Evolutionary conservation across 768 basidiomycete genomes (phyloP).

Genomic region (Clitopilus hobsonii): DNA sequence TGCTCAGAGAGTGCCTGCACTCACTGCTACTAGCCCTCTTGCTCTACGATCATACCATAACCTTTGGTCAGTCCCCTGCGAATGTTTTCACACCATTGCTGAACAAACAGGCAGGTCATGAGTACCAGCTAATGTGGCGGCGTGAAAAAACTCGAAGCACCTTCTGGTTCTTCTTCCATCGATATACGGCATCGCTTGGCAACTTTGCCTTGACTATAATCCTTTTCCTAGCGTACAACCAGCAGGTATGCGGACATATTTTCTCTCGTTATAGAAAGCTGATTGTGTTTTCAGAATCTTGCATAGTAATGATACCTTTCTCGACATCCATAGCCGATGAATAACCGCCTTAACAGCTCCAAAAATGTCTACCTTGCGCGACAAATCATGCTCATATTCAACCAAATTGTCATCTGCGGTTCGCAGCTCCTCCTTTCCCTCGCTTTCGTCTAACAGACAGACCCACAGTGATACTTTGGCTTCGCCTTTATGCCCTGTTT

Average conservation of each 20-base stretch:
- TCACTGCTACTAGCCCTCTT: conserved; percentile 23
- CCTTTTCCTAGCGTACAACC: conserved; percentile 21
- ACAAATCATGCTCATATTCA: conserved; percentile 35
- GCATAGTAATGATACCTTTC: no score
- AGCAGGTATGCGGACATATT: conserved; percentile 19
- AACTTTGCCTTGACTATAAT: conserved; percentile 25
- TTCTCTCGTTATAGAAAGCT: no score
- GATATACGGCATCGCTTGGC: conserved; percentile 41
- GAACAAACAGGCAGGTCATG: conserved; percentile 22
- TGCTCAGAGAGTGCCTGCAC: neutral
- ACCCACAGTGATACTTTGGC: conserved; percentile 33
- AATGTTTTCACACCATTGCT: neutral
- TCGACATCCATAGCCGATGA: neutral
- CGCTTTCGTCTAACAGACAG: neutral
- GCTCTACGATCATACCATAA: conserved; percentile 35
- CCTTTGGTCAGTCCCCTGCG: conserved; percentile 21
- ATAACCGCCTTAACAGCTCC: neutral
- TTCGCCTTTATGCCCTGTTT: conserved; percentile 49
- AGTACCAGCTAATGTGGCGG: conserved; percentile 41
- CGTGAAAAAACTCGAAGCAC: conserved; percentile 31
- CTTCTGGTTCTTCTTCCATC: conserved; percentile 43
- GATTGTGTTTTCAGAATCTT: no score
- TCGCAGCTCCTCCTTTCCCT: conserved; percentile 10
- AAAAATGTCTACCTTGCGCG: conserved; percentile 15
- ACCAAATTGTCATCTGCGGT: conserved; percentile 44